Base-by-base conservation (phyloP, 1,139 yeast species). In the Pichia sp. region DNA sequence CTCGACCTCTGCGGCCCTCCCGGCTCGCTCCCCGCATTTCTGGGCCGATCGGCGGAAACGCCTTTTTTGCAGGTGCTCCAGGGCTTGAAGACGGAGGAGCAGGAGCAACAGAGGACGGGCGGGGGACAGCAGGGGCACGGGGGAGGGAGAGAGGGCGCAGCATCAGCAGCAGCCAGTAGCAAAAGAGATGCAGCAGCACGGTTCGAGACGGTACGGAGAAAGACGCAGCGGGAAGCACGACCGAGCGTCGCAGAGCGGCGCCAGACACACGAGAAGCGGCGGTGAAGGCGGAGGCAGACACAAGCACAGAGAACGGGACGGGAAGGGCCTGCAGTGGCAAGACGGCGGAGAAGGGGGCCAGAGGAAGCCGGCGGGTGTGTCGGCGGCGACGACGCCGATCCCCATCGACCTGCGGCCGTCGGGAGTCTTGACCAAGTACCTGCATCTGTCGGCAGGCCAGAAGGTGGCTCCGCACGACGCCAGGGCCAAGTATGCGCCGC, bases 351-450 rank as follows among this genome's bases (percentile, higher is more conserved):
- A 23, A 23, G 26, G 26, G 26, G 26, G 26, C 26, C 26, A 23
- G 26, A 23, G 26, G 26, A 23, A 23, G 26, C 26, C 26, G 26
- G 26, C 26, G 26, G 26, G 26, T 23, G 26, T 23, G 26, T 23
- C 26, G 26, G 26, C 36, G 13, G 36, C 36, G 13, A 8, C 36
- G 36, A 10, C 36, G 36, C 55, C 54, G 8, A 50, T 63, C 8
- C 60, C 59, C 1, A 63, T 64, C 31, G 60, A 59, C 46, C 58
- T 64, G 54, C 59, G 58, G 44, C 67, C 68, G 3, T 63, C 68
- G 1, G 67, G 67, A 10, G 54, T 62, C 16, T 48, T 64, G 23
- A 53, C 59, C 2, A 53, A 49, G 36, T 56, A 49, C 42, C 26
- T 55, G 8, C 46, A 54, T 31, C 5, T 51, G 42, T 29, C 53